phyloP scores from a whole-genome alignment of 106 monocot genomes.

The Acorus gramineus region DNA sequence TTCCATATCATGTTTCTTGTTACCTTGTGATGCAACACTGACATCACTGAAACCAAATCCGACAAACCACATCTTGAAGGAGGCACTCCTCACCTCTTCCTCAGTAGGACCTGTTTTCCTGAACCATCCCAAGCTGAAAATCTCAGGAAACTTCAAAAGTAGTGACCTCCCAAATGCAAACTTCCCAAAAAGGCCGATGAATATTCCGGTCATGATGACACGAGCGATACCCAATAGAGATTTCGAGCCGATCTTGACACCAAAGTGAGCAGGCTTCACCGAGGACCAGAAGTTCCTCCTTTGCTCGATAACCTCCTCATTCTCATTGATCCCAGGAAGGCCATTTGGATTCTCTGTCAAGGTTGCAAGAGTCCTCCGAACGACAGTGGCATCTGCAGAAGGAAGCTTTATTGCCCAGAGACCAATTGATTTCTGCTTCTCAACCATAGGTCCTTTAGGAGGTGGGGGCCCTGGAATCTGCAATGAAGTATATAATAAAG shows the following conservation, averaged over 20 bases:
- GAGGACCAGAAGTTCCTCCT: constrained; percentile 61
- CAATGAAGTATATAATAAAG: background rate
- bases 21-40: constrained; percentile 18
- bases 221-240: constrained; percentile 35
- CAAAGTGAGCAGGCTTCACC: constrained; percentile 82
- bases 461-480: constrained; percentile 87
- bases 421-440: constrained; percentile 62
- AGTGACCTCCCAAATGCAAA: constrained; percentile 57
- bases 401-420: constrained; percentile 83
- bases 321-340: constrained; percentile 57
- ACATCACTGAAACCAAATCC: constrained; percentile 64
- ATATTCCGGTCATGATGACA: constrained; percentile 47
- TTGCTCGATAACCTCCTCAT: constrained; percentile 22
- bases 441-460: constrained; percentile 49
- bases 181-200: constrained; percentile 57
- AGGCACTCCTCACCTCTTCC: constrained; percentile 69
- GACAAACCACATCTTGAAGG: constrained; percentile 97
- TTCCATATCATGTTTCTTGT: constrained; percentile 61
- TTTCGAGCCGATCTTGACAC: constrained; percentile 68
- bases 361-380: constrained; percentile 67
- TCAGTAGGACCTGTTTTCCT: constrained; percentile 80
- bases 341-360: constrained; percentile 65
- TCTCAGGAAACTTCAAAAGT: constrained; percentile 61
- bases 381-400: constrained; percentile 81
- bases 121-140: constrained; percentile 74